Evolutionary conservation across 2,329 filamentous ascomycete species (phyloP), one percentile per base, ranked within the genome.

Genomic region (Fusarium burgessii): DNA sequence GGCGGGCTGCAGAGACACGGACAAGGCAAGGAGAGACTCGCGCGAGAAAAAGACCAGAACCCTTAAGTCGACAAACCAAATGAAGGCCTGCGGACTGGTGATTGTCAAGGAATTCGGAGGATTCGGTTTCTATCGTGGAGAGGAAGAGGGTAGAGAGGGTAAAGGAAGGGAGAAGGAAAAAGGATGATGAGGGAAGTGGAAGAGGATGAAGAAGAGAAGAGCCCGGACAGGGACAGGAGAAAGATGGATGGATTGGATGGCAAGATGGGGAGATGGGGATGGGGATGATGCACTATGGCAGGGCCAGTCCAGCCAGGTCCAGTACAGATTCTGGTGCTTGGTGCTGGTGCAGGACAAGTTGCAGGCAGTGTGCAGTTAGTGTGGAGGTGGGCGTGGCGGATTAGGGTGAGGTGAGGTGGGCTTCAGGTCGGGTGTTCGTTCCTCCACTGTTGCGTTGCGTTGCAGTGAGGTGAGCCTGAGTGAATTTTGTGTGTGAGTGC

Each of bases 51-150:
- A 70, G 67, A 75, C 77, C 76, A 62, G 76, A 78, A 78, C 74
- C 74, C 78, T 65, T 62, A 68, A 49, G 73, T 78, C 77, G 66
- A 78, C 76, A 77, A 77, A 78, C 70, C 67, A 68, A 68, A 66
- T 59, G 58, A 68, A 71, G 74, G 76, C 76, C 77, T 78, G 78
- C 74, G 50, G 79, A 81, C 76, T 75, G 58, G 51, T 58, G 54
- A 43, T 80, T 80, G 78, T 80, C 78, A 74, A 71, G 66, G 69
- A 68, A 69, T 54, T 80, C 68, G 79, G 77, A 75, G 79, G 80
- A 80, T 81, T 82, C 80, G 77, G 78, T 69, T 73, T 75, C 73
- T 74, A 67, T 78, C 77, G 78, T 77, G 76, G 74, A 71, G 58
- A 61, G 68, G 66, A 63, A 63, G 55, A 67, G 70, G 68, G 63